Percentiles rank a stretch among this genome's conserved stretches.
Conservation (phyloP, 441 rosid genomes). For the Brassica hybrid region DNA sequence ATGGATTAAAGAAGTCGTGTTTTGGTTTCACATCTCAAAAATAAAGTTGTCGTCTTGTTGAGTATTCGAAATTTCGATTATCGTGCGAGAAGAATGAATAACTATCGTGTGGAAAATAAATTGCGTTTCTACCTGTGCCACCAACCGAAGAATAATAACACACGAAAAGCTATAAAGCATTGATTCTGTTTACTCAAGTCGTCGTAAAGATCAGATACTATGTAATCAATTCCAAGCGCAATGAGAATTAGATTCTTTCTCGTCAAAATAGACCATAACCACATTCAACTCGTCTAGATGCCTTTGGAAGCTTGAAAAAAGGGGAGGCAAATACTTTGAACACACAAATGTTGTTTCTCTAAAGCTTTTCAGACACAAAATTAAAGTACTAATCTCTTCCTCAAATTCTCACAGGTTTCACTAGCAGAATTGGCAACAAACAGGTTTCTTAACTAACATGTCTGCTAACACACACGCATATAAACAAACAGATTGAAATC, state of each 20-base stretch:
- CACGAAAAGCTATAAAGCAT: background rate
- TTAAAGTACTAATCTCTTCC: background rate
- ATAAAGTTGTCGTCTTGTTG: background rate
- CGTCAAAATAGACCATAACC: background rate
- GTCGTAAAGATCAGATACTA: background rate
- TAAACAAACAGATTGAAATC: background rate
- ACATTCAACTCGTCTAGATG: slow-evolving; percentile 1
- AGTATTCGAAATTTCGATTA: background rate
- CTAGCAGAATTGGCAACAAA: background rate
- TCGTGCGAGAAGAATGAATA: background rate
- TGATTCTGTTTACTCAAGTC: slow-evolving; percentile 19
- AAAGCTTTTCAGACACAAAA: slow-evolving; percentile 16
- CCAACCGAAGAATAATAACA: background rate
- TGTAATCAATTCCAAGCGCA: too few species aligned
- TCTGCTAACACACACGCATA: background rate
- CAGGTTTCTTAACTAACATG: background rate
- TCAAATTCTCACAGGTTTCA: too few species aligned
- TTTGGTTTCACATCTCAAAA: too few species aligned
- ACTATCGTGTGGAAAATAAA: background rate
- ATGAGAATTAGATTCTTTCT: background rate
- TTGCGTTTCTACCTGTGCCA: background rate
- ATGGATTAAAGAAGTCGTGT: too few species aligned
- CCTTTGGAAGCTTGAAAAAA: slow-evolving; percentile 5
- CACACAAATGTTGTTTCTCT: background rate
- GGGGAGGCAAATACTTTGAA: background rate